Base-by-base conservation (phyloP, 2,329 filamentous ascomycete species). In the Hypoxylon rubiginosum region DNA sequence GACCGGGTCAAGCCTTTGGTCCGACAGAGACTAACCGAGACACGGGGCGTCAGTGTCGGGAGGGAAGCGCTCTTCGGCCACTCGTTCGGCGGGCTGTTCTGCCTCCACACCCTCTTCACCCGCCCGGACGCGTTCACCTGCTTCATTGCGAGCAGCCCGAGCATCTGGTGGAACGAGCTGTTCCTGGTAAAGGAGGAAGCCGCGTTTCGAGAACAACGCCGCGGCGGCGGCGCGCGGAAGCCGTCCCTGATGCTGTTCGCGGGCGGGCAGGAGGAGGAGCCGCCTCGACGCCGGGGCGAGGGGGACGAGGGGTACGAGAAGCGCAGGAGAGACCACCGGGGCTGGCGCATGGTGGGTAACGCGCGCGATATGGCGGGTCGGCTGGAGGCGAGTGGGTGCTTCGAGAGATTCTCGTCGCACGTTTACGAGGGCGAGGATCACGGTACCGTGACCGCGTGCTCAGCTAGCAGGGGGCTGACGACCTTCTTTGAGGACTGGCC, bases 11-110 rank as follows among this genome's bases (percentile, higher is more conserved):
- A 79, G 55, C 74, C 79, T 0, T 75, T 79, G 64, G 62, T 77
- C 7, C 52, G 72, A 39, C 45, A 72, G 15, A 26, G 74, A 64
- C 26, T 82, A 75, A 60, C 75, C 70, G 1, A 73, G 30, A 64
- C 51, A 72, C n/a, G 58, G 2, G 51, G 56, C 11, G 69, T 78
- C 2, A 69, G 65, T 0, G 76, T 79, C 15, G 71, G 74, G 1
- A 77, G 78, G 24, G 81, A 81, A 52, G 84, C 81, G 0, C 73
- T 86, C 0, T 84, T 80, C 43, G 84, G 83, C 0, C 83, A 86
- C 61, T 85, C 83, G 0, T 84, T 83, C 26, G 83, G 82, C 1
- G 84, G 82, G 0, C 73, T 86, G 0, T 85, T 85, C 50, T 74
- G 78, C 0, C 75, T 86, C 2, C 81, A 84, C 62, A 74, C 80